Evolutionary conservation across 1,284 basidiomycete genomes (phyloP), one percentile per base, ranked within the genome.

Genomic region (Sanguinoderma infundibulare): DNA sequence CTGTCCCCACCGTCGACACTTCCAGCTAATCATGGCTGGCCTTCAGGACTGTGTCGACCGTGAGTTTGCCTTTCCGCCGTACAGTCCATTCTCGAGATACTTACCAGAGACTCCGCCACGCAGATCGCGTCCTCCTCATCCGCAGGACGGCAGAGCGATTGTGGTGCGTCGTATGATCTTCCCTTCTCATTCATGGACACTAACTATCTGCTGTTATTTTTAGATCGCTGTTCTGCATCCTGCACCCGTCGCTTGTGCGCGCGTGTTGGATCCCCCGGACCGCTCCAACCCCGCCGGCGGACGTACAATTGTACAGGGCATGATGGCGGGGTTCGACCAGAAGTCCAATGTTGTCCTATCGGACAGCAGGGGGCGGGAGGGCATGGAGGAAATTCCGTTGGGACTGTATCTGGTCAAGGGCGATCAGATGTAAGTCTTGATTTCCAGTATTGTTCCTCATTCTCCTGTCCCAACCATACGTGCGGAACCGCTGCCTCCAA

Each of bases 321-420:
- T 89, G 34, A 84, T 98, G 75, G 90, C 91, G 61, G 96, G 96
- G 55, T 96, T 87, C 73, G 96, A 98, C 81, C 89, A 95, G 77
- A 94, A 93, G 76, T 94, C 94, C 42, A 98, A 98, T 75, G 86
- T 98, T 69, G 95, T 98, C 63, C 85, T 98, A 52, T 91, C 95
- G 22, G 92, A 95, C 73, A 92, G 89, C 57, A 93, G 91, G 71
- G 96, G 98, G 75, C 87, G 96, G 15, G 92, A 93, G 71, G 92
- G 92, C 26, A 95, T 98, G 32, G 95, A 98, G 77, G 95, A 98
- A 81, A 89, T 97, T 14, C 92, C 95, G 0, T 81, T 98, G 20
- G 97, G 97, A 0, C 81, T 99, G 51, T 98, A 98, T 77, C 88
- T 99, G 68, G 92, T 99, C 70, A 94, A 98, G 72, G 97, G 97